Base-by-base conservation (phyloP, 441 rosid species). In the Syzygium syzygioides region DNA sequence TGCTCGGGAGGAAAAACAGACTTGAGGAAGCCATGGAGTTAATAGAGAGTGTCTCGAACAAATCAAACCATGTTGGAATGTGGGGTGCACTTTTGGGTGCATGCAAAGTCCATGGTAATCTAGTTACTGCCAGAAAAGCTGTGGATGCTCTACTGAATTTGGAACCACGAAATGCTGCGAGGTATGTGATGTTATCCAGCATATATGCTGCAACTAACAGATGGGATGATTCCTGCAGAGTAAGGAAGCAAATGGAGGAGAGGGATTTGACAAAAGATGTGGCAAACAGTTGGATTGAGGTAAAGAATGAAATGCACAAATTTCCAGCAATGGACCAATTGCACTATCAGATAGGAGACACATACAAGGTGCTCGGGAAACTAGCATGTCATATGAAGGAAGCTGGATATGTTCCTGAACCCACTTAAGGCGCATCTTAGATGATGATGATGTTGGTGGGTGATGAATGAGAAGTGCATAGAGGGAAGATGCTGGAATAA, bases 81-180 rank as follows among this genome's bases (percentile, higher is more conserved):
- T 93, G 94, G 96, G 95, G 96, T 45, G 90, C 94, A 14, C 90
- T 93, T 79, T 88, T 93, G 34, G 94, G 93, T 79, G 90, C 95
- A 59, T 93, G 92, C 88, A 89, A 92, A 85, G 91, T 93, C 86
- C 94, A 92, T 83, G 90, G 92, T 14, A 91, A 93, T 83, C 89
- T 92, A 20, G 90, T 88, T 88, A 90, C 91, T 79, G 94, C 94
- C 71, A 90, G 90, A 91, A 87, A 87, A 86, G 94, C 94, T 50
- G 91, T 93, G 59, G 86, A 56, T 68, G 90, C 91, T 90, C 92
- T 93, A 64, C 91, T 92, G 48, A 89, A 92, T 86, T 90, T 93
- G 71, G 95, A 94, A 87, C 95, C 94, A 17, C 60, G 83, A 55
- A 94, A 93, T 88, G 94, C 92, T 30, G 96, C 91, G 53, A 92